phyloP scores from a whole-genome alignment of 306 rosid species.

The Dicorynia guianensis region DNA sequence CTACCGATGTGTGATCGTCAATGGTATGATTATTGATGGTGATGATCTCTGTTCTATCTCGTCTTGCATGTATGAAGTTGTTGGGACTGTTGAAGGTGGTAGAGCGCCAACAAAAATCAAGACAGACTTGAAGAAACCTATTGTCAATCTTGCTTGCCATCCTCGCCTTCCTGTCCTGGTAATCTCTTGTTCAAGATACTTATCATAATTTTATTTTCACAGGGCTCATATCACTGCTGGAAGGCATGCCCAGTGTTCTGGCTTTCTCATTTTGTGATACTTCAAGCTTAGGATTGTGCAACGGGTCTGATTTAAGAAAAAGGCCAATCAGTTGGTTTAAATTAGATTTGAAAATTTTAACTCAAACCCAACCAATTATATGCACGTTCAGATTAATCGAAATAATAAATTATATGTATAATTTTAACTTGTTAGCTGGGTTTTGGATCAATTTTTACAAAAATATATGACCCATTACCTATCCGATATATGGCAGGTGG shows the following conservation, averaged over 20 bases:
- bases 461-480: no score
- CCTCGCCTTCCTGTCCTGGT: slow-evolving; percentile 97
- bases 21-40: slow-evolving; percentile 24
- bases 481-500: no score
- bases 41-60: slow-evolving; percentile 24
- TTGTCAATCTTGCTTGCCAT: slow-evolving; percentile 98
- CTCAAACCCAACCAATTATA: no score
- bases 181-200: slow-evolving; percentile 37
- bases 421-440: no score
- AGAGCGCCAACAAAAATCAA: slow-evolving; percentile 94
- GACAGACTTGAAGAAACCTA: slow-evolving; percentile 94
- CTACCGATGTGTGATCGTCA: slow-evolving; percentile 17
- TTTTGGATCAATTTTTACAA: no score
- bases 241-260: slow-evolving; percentile 14
- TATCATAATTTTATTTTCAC: slow-evolving; percentile 30
- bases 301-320: no score
- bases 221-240: slow-evolving; percentile 23
- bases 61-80: slow-evolving; percentile 72
- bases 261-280: no score
- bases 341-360: no score
- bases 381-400: no score
- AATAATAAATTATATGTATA: no score
- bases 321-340: no score
- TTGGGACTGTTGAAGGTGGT: slow-evolving; percentile 99
- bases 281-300: no score